Percentiles rank a stretch among this genome's conserved stretches.
Evolutionary conservation across 352 stramenopile species (phyloP).

Genomic region (Globisporangium cystogenes): DNA sequence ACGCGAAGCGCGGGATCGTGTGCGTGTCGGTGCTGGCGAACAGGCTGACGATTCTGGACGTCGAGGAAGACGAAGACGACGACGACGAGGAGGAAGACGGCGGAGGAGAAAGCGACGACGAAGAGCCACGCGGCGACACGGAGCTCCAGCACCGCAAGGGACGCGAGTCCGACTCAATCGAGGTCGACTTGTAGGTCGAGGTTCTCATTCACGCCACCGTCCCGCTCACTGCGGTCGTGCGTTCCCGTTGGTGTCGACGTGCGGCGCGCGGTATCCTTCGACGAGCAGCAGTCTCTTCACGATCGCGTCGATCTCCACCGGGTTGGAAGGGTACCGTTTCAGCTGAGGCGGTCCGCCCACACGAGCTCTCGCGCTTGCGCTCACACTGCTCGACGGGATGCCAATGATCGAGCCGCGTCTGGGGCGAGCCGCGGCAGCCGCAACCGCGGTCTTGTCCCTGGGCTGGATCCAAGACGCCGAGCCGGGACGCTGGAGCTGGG

Average conservation of each 20-base stretch:
- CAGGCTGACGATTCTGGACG: conserved; percentile 49
- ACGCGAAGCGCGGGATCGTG: conserved; percentile 48
- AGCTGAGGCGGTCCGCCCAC: conserved; percentile 3
- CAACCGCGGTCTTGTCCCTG: not conserved
- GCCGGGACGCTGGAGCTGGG: not conserved
- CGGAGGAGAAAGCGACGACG: conserved; percentile 1
- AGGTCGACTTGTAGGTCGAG: conserved; percentile 17
- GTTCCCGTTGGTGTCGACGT: not conserved
- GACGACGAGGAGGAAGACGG: conserved; percentile 18
- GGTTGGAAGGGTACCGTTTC: conserved; percentile 26
- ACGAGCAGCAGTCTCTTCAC: conserved; percentile 43
- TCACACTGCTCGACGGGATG: conserved; percentile 2
- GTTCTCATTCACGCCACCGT: not conserved
- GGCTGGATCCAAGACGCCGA: not conserved
- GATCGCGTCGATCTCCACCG: conserved; percentile 34
- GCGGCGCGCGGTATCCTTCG: conserved; percentile 40
- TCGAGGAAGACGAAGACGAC: conserved; percentile 45
- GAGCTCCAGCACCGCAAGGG: not conserved
- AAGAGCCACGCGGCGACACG: not conserved
- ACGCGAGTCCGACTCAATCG: conserved; percentile 20
- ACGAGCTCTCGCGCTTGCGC: not conserved
- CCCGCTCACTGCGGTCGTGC: not conserved
- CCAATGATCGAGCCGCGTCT: conserved; percentile 10
- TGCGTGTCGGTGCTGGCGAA: conserved; percentile 28
- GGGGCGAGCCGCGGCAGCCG: not conserved